phyloP scores from a whole-genome alignment of 192 early-diverging fungal genomes.

The Dissophora globulifera region DNA sequence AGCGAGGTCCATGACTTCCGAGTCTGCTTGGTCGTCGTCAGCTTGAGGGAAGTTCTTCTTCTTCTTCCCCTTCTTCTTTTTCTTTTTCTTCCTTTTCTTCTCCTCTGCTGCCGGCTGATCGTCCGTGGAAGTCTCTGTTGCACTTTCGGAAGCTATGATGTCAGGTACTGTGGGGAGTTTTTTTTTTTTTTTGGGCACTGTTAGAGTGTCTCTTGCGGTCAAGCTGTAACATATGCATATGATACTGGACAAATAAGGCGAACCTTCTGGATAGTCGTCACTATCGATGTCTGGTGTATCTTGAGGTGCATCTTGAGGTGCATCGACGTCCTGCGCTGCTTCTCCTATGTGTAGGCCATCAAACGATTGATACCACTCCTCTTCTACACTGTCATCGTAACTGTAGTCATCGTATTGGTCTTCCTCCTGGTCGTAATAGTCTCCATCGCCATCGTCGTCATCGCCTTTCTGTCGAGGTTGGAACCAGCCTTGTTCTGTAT shows the following conservation, averaged over 20 bases:
- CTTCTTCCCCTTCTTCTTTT: slow-evolving; percentile 28
- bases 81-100: slow-evolving; percentile 21
- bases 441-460: background rate
- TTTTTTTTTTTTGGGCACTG: background rate
- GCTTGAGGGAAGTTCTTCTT: slow-evolving; percentile 7
- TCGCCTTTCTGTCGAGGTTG: too few relatives aligned
- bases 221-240: too few relatives aligned
- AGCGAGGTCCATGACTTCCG: background rate
- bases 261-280: too few relatives aligned
- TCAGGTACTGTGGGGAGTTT: background rate
- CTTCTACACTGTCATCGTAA: background rate
- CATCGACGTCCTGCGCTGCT: too few relatives aligned
- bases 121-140: background rate
- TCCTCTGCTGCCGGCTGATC: slow-evolving; percentile 1
- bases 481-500: background rate
- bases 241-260: too few relatives aligned
- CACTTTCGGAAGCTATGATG: background rate
- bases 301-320: too few relatives aligned
- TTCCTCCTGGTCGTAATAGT: background rate
- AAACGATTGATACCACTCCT: background rate
- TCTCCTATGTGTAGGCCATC: too few relatives aligned
- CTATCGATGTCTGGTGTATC: too few relatives aligned
- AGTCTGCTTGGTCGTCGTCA: slow-evolving; percentile 17
- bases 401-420: background rate
- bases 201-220: background rate